These are phyloP conservation scores for Porcisia hertigi DNA, from an alignment of 208 protist species.

Conservation along the genomic window DNA sequence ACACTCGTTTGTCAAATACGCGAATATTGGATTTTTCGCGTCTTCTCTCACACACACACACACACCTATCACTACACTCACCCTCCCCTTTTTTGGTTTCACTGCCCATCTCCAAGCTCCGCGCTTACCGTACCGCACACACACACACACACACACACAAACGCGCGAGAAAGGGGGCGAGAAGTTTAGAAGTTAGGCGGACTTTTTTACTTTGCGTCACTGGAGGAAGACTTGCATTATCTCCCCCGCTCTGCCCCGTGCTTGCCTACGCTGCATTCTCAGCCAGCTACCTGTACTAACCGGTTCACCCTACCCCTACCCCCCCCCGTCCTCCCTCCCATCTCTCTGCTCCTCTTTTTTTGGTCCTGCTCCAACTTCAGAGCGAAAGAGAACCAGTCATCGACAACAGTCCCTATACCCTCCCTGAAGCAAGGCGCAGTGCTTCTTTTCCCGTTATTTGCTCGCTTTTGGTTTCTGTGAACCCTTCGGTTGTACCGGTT, in stretches of 20 bases:
- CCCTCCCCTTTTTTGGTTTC: not conserved
- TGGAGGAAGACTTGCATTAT: not conserved
- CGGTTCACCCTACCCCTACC: not conserved
- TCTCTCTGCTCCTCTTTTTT: constrained; percentile 2
- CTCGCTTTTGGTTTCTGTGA: not conserved
- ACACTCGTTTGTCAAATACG: not conserved
- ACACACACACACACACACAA: not conserved
- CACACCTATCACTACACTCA: not conserved
- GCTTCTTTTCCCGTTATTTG: not conserved
- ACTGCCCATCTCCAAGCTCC: not conserved
- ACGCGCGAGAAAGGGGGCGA: not conserved
- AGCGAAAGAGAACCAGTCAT: not conserved
- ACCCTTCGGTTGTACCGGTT: no score
- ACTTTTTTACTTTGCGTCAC: not conserved
- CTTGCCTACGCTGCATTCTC: not conserved
- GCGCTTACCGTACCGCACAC: not conserved
- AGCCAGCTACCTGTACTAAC: not conserved
- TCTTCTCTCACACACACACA: not conserved
- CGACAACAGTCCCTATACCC: not conserved
- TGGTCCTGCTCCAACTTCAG: not conserved
- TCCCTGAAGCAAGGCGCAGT: not conserved
- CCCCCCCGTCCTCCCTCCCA: not conserved
- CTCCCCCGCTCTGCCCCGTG: not conserved
- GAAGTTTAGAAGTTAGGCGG: not conserved
- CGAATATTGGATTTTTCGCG: not conserved